These are phyloP conservation scores for Candida sp. DNA, from an alignment of 1,139 yeast species.

Conservation along the genomic window DNA sequence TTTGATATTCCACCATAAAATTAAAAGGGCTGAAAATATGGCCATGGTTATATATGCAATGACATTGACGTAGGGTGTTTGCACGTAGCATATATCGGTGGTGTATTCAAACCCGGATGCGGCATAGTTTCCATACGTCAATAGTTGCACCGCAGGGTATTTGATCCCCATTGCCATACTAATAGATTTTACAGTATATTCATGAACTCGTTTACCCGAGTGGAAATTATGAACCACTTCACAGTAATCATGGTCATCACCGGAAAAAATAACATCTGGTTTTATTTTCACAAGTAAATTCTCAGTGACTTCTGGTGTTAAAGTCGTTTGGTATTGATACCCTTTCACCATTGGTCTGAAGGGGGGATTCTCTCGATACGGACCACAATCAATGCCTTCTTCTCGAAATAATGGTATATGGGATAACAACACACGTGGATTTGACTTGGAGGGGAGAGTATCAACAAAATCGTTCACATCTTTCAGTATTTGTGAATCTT, in stretches of 20 bases:
- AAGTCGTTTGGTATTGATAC: constrained; percentile 52
- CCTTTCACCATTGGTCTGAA: constrained; percentile 30
- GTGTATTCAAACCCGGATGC: constrained; percentile 24
- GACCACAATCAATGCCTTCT: constrained; percentile 38
- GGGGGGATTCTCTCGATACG: constrained; percentile 32
- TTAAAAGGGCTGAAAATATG: constrained; percentile 23
- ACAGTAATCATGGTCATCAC: constrained; percentile 91
- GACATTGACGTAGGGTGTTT: constrained; percentile 47
- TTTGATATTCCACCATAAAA: constrained; percentile 29
- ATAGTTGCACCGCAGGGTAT: constrained; percentile 51
- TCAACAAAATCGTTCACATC: constrained; percentile 30
- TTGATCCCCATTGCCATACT: constrained; percentile 61
- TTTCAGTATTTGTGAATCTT: constrained; percentile 19
- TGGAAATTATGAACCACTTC: constrained; percentile 32
- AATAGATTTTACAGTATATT: constrained; percentile 53
- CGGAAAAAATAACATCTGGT: constrained; percentile 76
- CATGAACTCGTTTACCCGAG: constrained; percentile 18
- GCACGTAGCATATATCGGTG: constrained; percentile 46
- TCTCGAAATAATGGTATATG: constrained; percentile 52
- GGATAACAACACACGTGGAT: constrained; percentile 37
- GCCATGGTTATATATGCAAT: constrained; percentile 36
- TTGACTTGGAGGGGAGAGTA: constrained; percentile 10
- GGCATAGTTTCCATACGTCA: constrained; percentile 26
- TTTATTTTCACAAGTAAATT: constrained; percentile 51
- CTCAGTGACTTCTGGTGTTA: constrained; percentile 53